Evolutionary conservation across 306 rosid genomes (phyloP).

Genomic region (Trichosanthes truncata): DNA sequence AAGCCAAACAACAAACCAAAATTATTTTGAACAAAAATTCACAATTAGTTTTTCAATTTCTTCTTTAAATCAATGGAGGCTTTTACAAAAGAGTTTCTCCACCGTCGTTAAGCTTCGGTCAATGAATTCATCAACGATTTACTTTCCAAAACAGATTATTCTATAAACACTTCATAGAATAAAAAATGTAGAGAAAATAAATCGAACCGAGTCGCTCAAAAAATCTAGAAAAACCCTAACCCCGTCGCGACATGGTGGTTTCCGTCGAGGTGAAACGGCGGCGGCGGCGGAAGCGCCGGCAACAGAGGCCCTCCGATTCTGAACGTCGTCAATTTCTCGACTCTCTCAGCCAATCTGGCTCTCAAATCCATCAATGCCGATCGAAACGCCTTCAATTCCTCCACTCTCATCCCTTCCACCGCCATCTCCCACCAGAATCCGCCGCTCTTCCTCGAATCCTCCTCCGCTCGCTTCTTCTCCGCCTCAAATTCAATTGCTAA

Average conservation of each 20-base stretch:
- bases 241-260: not conserved
- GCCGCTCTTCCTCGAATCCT: not conserved
- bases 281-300: not conserved
- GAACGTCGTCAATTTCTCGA: not conserved
- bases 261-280: not conserved
- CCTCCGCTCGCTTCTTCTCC: not conserved
- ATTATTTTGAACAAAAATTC: no score
- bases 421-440: not conserved
- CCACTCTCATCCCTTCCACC: not conserved
- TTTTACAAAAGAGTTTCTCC: no score
- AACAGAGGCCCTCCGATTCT: not conserved
- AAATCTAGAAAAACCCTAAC: not conserved
- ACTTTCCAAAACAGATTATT: no score
- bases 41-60: no score
- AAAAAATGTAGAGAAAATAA: no score
- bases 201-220: no score
- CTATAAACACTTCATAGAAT: no score
- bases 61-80: no score
- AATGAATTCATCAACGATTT: no score
- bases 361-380: not conserved
- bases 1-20: no score
- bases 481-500: not conserved
- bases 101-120: no score
- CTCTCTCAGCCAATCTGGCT: not conserved
- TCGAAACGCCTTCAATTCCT: not conserved